Percentiles rank a stretch among this genome's conserved stretches.
Conservation (phyloP, 1,284 basidiomycete genomes). For the Mycosarcoma mackinlayi region DNA sequence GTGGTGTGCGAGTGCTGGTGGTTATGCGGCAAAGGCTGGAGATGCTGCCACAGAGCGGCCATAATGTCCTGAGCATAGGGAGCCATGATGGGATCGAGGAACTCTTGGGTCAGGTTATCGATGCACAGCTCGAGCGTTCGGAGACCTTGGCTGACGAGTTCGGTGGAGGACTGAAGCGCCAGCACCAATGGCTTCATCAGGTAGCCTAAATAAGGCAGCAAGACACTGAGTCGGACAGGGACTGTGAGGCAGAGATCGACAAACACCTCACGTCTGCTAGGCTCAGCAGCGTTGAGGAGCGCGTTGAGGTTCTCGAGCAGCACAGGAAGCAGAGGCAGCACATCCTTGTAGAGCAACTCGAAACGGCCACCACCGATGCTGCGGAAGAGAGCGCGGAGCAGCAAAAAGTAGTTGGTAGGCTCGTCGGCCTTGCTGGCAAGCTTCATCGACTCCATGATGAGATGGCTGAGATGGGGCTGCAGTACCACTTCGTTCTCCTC, state of each 20-base stretch:
- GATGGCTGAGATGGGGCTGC: conserved; percentile 88
- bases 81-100: conserved; percentile 94
- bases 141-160: conserved; percentile 93
- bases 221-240: conserved; percentile 91
- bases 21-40: conserved; percentile 89
- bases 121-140: conserved; percentile 99
- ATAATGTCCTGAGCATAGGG: conserved; percentile 83
- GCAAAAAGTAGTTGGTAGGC: conserved; percentile 91
- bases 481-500: conserved; percentile 87
- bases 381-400: conserved; percentile 93
- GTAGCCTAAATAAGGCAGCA: conserved; percentile 93
- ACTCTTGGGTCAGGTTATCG: conserved; percentile 98
- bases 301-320: conserved; percentile 92
- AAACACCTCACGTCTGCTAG: conserved; percentile 71
- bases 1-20: conserved; percentile 94
- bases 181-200: conserved; percentile 96
- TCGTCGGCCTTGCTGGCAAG: conserved; percentile 90
- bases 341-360: conserved; percentile 95
- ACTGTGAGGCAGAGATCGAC: conserved; percentile 98
- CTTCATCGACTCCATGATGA: conserved; percentile 97
- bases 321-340: conserved; percentile 92
- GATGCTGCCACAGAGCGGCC: conserved; percentile 76
- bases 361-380: conserved; percentile 98
- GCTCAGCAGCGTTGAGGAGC: conserved; percentile 65
- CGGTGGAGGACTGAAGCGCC: conserved; percentile 81